Percentiles rank a stretch among this genome's conserved stretches.
phyloP scores from a whole-genome alignment of 805 yeast genomes.

The Pichia occidentalis region DNA sequence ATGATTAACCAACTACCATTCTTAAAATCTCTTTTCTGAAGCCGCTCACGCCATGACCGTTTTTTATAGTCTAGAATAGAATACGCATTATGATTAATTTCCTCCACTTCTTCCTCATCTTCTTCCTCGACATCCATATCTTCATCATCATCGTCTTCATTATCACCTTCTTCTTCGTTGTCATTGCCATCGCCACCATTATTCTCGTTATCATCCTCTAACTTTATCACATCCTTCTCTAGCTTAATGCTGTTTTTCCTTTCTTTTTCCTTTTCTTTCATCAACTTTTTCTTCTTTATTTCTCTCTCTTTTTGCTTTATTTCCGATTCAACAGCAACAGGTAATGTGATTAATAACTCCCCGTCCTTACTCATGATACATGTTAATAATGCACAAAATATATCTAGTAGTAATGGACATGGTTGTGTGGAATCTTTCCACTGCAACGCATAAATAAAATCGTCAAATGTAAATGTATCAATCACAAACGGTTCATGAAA shows the following conservation, averaged over 20 bases:
- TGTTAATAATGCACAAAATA: conserved; percentile 59
- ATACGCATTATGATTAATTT: conserved; percentile 38
- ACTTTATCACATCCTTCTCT: conserved; percentile 20
- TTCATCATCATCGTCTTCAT: conserved; percentile 19
- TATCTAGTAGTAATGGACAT: conserved; percentile 53
- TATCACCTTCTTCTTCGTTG: conserved; percentile 16
- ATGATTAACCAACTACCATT: conserved; percentile 85
- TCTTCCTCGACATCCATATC: conserved; percentile 19
- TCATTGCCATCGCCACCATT: conserved; percentile 13
- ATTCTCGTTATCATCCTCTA: conserved; percentile 20
- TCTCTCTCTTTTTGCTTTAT: conserved; percentile 16
- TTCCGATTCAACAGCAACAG: conserved; percentile 23
- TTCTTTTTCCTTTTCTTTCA: conserved; percentile 19
- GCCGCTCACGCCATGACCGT: conserved; percentile 69
- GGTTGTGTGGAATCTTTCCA: conserved; percentile 40
- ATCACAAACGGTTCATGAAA: conserved; percentile 57
- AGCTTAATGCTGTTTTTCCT: conserved; percentile 20
- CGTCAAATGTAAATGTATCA: conserved; percentile 79
- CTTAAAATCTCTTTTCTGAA: conserved; percentile 65
- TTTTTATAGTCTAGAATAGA: conserved; percentile 49
- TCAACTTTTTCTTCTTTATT: conserved; percentile 15
- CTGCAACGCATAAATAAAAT: conserved; percentile 52
- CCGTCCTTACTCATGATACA: conserved; percentile 42
- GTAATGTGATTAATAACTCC: conserved; percentile 21
- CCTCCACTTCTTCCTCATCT: conserved; percentile 26